Base-by-base conservation (phyloP, 2,329 filamentous ascomycete genomes). In the Penicillium polonicum region DNA sequence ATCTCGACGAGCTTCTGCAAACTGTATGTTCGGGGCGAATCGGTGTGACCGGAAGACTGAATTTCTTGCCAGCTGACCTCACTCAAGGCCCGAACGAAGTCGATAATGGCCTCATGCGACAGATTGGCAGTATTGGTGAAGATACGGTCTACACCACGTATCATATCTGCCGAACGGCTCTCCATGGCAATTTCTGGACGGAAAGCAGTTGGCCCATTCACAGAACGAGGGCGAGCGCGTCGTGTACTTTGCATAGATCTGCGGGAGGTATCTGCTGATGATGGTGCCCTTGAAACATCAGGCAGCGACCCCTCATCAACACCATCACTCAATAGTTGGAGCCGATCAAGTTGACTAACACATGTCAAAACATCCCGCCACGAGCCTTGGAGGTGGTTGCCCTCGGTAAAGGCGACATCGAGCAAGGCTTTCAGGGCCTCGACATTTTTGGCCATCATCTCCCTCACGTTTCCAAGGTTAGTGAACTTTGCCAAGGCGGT, bases 51-150 rank as follows among this genome's bases (percentile, higher is more conserved):
- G 0, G 94, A 97, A 4, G 94, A 96, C 72, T 95, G 93, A 70
- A 99, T 99, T 75, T 99, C 94, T 70, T 97, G 93, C 94, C 94
- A 97, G 75, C 93, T 97, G 64, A 99, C 93, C 72, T 97, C 92
- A 8, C 91, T 96, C 58, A 99, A 78, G 0, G 94, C 92, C 55
- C 88, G 87, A 50, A 96, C 93, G 72, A 99, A 99, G 72, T 96
- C 88, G 1, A 97, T 90, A 68, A 99, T 99, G 3, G 93, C 92
- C 65, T 97, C 92, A 58, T 92, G 92, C 5, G 90, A 92, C 2
- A 99, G 82, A 66, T 95, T 92, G 9, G 92, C 93, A 0, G 94
- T 97, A 70, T 95, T 96, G 48, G 92, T 96, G 71, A 99, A 99
- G 68, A 99, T 97, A 39, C 91, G 85, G 74, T 99, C 95, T 4